Percentiles rank a stretch among this genome's conserved stretches.
Evolutionary conservation across 108 stramenopile genomes (phyloP).

Genomic region (Cyclotella atomus): DNA sequence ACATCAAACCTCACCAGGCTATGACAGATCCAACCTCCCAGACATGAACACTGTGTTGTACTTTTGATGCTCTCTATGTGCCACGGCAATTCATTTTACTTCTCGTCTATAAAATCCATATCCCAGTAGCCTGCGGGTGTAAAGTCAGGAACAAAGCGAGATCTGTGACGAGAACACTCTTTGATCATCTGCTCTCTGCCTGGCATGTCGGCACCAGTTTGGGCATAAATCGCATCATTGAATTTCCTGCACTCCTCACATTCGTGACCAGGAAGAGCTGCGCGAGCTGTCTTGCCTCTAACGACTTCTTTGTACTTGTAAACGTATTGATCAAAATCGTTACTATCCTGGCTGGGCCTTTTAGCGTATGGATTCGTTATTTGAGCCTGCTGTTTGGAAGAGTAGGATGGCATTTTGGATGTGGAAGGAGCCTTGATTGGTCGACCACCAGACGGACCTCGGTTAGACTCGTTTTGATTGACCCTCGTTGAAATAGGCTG

Average conservation of each 20-base stretch:
- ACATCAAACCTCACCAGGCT: too few relatives aligned
- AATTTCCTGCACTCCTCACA: constrained; percentile 54
- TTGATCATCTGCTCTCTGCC: constrained; percentile 43
- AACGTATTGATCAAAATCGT: constrained; percentile 5
- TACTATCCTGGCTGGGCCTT: neutral
- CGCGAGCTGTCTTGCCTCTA: constrained; percentile 35
- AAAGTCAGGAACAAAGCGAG: constrained; percentile 24
- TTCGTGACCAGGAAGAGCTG: constrained; percentile 47
- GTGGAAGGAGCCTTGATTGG: neutral
- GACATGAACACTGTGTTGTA: neutral
- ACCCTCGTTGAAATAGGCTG: neutral
- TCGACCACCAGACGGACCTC: neutral
- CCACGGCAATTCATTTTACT: neutral
- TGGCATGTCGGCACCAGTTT: constrained; percentile 30
- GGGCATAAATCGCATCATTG: constrained; percentile 40
- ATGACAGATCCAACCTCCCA: too few relatives aligned
- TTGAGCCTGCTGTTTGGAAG: neutral
- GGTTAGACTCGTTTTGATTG: neutral
- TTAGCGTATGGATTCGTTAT: constrained; percentile 23
- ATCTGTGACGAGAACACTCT: constrained; percentile 52
- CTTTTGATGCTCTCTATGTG: neutral
- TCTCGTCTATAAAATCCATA: constrained; percentile 49
- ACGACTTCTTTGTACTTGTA: constrained; percentile 59
- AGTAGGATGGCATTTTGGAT: neutral
- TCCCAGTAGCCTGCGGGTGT: constrained; percentile 56